phyloP scores from a whole-genome alignment of 164 flowering plant species.

The Aristolochia fimbriata region DNA sequence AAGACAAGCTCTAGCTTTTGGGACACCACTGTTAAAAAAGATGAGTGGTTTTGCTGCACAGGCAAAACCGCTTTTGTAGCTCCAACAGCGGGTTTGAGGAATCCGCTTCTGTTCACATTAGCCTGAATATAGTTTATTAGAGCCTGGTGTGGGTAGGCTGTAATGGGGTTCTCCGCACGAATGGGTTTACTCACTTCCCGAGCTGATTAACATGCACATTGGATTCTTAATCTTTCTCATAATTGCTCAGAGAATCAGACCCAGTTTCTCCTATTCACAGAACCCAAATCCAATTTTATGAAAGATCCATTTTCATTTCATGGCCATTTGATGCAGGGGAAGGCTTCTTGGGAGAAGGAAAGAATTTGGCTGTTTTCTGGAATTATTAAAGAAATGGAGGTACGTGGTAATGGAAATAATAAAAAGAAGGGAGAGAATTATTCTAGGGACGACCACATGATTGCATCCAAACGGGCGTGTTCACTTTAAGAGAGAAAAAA shows the following conservation, averaged over 20 bases:
- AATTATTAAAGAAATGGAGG: background rate
- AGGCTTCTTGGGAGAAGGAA: background rate
- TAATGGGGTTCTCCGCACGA: conserved; percentile 43
- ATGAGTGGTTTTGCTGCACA: conserved; percentile 14
- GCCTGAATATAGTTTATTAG: background rate
- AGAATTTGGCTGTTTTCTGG: background rate
- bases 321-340: too few relatives aligned
- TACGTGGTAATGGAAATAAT: background rate
- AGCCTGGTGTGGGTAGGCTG: conserved; percentile 19
- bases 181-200: conserved; percentile 37
- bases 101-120: conserved; percentile 9
- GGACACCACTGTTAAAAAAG: conserved; percentile 20
- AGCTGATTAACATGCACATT: conserved; percentile 10
- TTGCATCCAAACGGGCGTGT: conserved; percentile 83
- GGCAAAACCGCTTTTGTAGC: conserved; percentile 12
- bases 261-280: too few relatives aligned
- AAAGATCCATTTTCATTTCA: too few relatives aligned
- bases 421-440: conserved; percentile 20
- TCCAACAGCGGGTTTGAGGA: conserved; percentile 12
- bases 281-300: too few relatives aligned
- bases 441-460: conserved; percentile 56
- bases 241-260: too few relatives aligned
- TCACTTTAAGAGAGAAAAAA: conserved; percentile 26
- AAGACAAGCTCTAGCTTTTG: conserved; percentile 17
- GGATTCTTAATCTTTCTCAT: too few relatives aligned